Base-by-base conservation (phyloP, 2,329 filamentous ascomycete species). In the Leptographium galeiforme region DNA sequence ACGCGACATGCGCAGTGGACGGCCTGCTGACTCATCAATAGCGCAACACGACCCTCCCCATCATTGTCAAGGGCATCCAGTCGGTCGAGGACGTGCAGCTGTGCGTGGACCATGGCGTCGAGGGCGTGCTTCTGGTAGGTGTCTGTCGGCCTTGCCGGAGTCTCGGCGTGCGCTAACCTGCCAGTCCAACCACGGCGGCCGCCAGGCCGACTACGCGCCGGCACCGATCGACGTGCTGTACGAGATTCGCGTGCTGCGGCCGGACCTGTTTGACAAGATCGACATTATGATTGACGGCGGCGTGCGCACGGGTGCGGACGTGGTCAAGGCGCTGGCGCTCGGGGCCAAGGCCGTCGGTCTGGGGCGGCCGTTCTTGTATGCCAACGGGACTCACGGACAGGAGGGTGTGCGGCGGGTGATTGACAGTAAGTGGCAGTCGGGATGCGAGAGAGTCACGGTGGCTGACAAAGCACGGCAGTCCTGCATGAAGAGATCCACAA, bases 41-140 rank as follows among this genome's bases (percentile, higher is more conserved):
- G 53, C 8, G 30, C 18, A 36, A 70, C 14, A 72, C 66, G 1
- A 72, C 70, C 1, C 72, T 78, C 3, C 61, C 78, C 68, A 45
- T 81, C 75, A 62, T 74, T 62, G n/a, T 82, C 45, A 82, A 82
- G 63, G 78, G 78, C 0, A 76, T 83, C 39, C 77, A 81, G 64
- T 73, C 70, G 18, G 72, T 76, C 0, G 66, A 66, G 16, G 79
- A 82, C 63, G 78, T 77, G 18, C 67, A 68, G 58, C 72, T 70
- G 57, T 73, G 72, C 14, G 73, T 78, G 5, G 70, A 80, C 52
- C 57, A 72, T 43, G 78, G 76, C 0, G 72, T 74, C n/a, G 76
- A 82, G 58, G 78, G 76, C 0, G 79, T 82, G 52, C 69, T 82
- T 1, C 72, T 82, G 30, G 53, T 55, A 34, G 8, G 53, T 41